Evolutionary conservation across 2,329 filamentous ascomycete genomes (phyloP).

Genomic region (Beauveria bassiana): DNA sequence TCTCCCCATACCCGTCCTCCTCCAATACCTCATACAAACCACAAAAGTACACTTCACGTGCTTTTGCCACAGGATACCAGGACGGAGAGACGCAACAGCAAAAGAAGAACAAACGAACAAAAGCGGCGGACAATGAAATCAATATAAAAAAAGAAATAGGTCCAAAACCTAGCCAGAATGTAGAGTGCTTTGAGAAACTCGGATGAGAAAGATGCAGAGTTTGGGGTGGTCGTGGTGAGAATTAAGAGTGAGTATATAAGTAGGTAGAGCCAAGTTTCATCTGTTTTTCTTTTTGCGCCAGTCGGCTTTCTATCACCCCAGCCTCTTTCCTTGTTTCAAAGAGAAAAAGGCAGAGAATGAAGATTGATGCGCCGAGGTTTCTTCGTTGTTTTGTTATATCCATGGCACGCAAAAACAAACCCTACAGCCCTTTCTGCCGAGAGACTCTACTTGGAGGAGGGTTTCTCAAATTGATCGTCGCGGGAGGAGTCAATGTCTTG

Average conservation of each 20-base stretch:
- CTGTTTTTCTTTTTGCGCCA: not conserved
- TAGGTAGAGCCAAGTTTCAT: constrained; percentile 1
- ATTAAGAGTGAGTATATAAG: constrained; percentile 9
- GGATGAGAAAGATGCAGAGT: not conserved
- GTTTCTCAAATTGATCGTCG: not conserved
- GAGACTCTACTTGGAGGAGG: not conserved
- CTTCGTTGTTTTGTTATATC: not conserved
- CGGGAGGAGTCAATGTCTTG: not conserved
- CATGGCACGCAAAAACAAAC: not conserved
- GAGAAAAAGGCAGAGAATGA: not conserved
- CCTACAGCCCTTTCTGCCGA: not conserved
- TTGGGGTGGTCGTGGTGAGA: not conserved
- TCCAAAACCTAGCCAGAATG: not conserved
- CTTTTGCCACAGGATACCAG: not conserved
- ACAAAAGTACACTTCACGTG: not conserved
- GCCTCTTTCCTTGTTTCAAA: not conserved
- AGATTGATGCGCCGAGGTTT: too few species aligned
- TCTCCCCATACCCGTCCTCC: not conserved
- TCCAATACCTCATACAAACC: not conserved
- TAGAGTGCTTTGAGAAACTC: not conserved
- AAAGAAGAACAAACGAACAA: not conserved
- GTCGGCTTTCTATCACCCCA: not conserved
- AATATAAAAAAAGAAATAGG: not conserved
- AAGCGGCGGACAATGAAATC: not conserved
- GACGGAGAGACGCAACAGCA: not conserved